Base-by-base conservation (phyloP, 2,329 filamentous ascomycete species). In the Eutypella sp. region DNA sequence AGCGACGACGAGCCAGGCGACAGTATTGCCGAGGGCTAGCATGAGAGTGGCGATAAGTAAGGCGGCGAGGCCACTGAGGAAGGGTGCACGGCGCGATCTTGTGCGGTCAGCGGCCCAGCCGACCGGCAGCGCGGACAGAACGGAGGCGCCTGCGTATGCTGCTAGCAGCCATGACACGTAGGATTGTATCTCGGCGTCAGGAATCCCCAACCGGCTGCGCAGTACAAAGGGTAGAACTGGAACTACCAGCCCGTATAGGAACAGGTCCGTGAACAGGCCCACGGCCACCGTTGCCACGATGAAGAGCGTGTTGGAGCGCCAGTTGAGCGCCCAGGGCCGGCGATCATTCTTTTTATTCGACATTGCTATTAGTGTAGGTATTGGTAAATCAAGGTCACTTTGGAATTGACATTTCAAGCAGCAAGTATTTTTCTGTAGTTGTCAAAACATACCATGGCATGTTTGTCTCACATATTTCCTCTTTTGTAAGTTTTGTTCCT, bases 161-260 rank as follows among this genome's bases (percentile, higher is more conserved):
- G 76, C 74, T 1, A 82, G 66, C 1, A 83, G 65, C 19, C 65
- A 67, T 1, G 78, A 81, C 1, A 76, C 73, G 43, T 74, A 67
- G 16, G 65, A 67, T 56, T 82, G 79, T 16, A 80, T 64, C 41
- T 76, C 61, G 5, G 68, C 55, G 6, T 71, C 57, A 0, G 75
- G 73, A 7, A 79, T 50, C 2, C 67, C 55, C 18, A 82, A 62
- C 5, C 77, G 69, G 44, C 76, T 70, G 40, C 69, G 58, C 2
- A 82, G 71, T 64, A 82, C 71, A 50, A 76, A 82, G 0, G 79
- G 79, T 1, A 82, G 62, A 8, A 81, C 72, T 0, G 79, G 79
- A 0, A 82, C 77, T 15, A 82, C 67, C 2, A 82, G 65, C 1
- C 75, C 76, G 56, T 82, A 82, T 2, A 82, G 68, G 57, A 82